A percentile compares a stretch with the other conserved stretches of the same genome.
These are phyloP conservation scores for Microbotryum intermedium DNA, from an alignment of 1,284 basidiomycete genomes.

Conservation along the genomic window DNA sequence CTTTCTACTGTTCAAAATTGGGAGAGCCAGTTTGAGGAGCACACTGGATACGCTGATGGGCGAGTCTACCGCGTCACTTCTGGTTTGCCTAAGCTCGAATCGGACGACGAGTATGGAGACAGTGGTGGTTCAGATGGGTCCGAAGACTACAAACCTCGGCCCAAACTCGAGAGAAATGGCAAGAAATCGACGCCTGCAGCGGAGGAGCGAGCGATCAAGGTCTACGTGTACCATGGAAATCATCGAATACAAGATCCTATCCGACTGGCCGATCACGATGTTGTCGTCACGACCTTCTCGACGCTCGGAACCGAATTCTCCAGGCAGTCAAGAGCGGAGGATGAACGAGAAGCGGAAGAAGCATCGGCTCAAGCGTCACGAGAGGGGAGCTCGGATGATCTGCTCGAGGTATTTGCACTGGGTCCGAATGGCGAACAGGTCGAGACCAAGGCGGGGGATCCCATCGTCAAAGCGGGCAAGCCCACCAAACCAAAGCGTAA, in stretches of 20 bases:
- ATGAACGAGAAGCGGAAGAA: constrained; percentile 30
- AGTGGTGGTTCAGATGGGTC: not conserved
- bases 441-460: constrained; percentile 45
- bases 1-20: constrained; percentile 95
- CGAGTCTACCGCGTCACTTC: too few species aligned
- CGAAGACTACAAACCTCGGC: not conserved
- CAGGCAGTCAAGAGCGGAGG: constrained; percentile 52
- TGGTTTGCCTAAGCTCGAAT: not conserved
- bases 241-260: constrained; percentile 72
- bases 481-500: constrained; percentile 38
- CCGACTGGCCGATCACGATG: constrained; percentile 85
- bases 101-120: constrained; percentile 3
- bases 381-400: constrained; percentile 46
- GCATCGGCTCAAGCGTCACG: not conserved
- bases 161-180: not conserved
- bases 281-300: constrained; percentile 94
- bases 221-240: constrained; percentile 95
- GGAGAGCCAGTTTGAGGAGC: constrained; percentile 96
- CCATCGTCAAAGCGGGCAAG: constrained; percentile 44
- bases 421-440: constrained; percentile 60
- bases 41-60: constrained; percentile 45
- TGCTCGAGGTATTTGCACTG: constrained; percentile 49
- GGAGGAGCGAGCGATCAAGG: constrained; percentile 47
- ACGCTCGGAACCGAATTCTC: constrained; percentile 92
- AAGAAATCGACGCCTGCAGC: constrained; percentile 12